Evolutionary conservation across 371 early-diverging fungal genomes (phyloP), one percentile per base, ranked within the genome.

Genomic region (Saksenaea vasiformis): DNA sequence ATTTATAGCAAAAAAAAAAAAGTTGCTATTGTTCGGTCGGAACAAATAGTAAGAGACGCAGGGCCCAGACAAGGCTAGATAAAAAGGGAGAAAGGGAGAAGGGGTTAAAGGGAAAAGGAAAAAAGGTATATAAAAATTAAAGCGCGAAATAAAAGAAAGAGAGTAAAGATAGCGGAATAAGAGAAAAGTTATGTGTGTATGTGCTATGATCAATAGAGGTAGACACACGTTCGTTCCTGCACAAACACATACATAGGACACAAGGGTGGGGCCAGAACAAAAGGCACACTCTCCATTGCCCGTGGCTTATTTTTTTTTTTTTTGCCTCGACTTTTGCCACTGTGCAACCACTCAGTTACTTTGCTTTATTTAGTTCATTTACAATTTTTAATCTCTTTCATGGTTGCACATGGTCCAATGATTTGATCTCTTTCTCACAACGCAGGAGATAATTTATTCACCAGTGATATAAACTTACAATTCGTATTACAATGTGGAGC

Each of bases 361-460:
- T 47, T 47, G 22, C 51, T 47, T 47, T 47, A 19, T 47, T 47
- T 47, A 47, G 51, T 47, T 47, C 17, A 22, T 47, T 47, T 47
- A 47, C 47, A 22, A 22, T 22, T 47, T 47, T 47, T 47, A 47
- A 47, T 47, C 51, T 47, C 51, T 47, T 26, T 47, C 22, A 22
- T 47, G 51, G 51, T 47, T 47, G 51, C 51, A 47, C 51, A 47
- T n/a, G n/a, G 51, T 17, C 22, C 51, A 47, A 47, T 47, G 27
- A 22, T 22, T 44, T 47, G 22, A 47, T 47, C n/a, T 47, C 19
- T 10, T n/a, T 47, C 27, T 19, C 24, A 47, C 17, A 22, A 47
- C 51, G 1, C 47, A 47, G 47, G 27, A 47, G 51, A 47, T 39
- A 5, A 39, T 39, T 39, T 39, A 10, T 39, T 11, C 22, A 22